Percentiles rank a stretch among this genome's conserved stretches.
These are phyloP conservation scores for Backusella parvicylindrica DNA, from an alignment of 192 early-diverging fungal genomes.

Conservation along the genomic window DNA sequence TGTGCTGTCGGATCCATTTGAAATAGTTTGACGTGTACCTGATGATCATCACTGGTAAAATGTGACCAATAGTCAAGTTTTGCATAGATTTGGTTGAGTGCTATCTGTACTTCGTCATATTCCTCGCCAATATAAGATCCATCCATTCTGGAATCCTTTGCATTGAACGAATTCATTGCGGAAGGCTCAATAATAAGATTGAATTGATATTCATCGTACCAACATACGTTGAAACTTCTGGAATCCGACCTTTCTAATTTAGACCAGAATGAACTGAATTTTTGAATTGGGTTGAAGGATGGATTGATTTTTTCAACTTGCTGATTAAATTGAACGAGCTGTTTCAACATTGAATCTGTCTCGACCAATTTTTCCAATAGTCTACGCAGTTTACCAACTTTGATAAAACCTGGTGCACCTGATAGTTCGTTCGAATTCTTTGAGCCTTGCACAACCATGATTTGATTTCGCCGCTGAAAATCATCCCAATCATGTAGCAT, in stretches of 20 bases:
- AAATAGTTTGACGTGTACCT: slow-evolving; percentile 22
- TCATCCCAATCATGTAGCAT: slow-evolving; percentile 33
- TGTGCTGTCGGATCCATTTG: neutral
- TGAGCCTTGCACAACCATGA: slow-evolving; percentile 33
- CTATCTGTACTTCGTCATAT: neutral
- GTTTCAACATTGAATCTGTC: slow-evolving; percentile 45
- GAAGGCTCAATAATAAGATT: slow-evolving; percentile 33
- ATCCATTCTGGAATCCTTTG: neutral
- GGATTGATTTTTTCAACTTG: neutral
- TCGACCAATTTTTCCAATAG: slow-evolving; percentile 44
- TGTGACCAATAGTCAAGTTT: slow-evolving; percentile 13
- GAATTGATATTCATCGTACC: slow-evolving; percentile 48
- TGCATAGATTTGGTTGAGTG: neutral
- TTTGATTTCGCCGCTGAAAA: slow-evolving; percentile 39
- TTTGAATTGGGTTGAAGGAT: slow-evolving; percentile 2
- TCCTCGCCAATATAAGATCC: neutral
- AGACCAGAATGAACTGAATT: slow-evolving; percentile 29
- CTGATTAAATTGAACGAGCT: slow-evolving; percentile 10
- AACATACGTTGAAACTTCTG: slow-evolving; percentile 35
- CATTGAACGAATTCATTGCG: neutral
- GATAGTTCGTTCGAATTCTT: slow-evolving; percentile 11
- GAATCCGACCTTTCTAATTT: slow-evolving; percentile 15
- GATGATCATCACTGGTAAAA: slow-evolving; percentile 21
- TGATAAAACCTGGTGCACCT: slow-evolving; percentile 43
- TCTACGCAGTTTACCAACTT: slow-evolving; percentile 45